Conservation (phyloP, 1,139 yeast genomes). For the Blastobotrys arbuscula region DNA sequence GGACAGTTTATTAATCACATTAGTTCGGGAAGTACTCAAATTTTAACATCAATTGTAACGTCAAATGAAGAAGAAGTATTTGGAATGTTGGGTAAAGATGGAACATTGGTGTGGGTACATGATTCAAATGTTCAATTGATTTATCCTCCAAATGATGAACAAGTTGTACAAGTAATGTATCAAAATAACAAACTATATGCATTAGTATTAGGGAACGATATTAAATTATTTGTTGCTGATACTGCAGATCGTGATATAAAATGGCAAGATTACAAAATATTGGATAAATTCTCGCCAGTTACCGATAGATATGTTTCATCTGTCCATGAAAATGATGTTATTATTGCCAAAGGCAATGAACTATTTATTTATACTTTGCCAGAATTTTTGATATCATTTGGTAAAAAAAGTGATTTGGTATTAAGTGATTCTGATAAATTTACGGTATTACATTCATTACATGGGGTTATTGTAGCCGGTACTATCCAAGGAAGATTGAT, state of each 20-base stretch:
- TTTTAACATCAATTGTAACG: conserved; percentile 12
- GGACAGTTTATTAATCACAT: conserved; percentile 20
- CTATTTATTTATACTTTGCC: conserved; percentile 15
- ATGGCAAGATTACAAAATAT: conserved; percentile 13
- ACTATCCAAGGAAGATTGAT: conserved; percentile 18
- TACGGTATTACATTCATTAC: neutral
- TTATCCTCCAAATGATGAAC: conserved; percentile 8
- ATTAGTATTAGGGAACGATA: conserved; percentile 4
- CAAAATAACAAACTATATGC: neutral
- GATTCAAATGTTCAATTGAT: conserved; percentile 22
- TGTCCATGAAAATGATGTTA: conserved; percentile 16
- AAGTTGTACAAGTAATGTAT: conserved; percentile 7
- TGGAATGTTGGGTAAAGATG: conserved; percentile 23
- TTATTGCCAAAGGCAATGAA: conserved; percentile 15
- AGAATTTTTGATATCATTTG: conserved; percentile 15
- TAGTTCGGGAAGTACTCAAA: conserved; percentile 20
- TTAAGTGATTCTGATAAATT: neutral
- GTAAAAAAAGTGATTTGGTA: neutral
- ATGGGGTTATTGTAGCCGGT: conserved; percentile 16
- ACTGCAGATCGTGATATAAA: conserved; percentile 9
- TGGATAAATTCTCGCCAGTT: conserved; percentile 8
- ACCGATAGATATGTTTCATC: conserved; percentile 15
- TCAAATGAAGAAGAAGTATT: conserved; percentile 15
- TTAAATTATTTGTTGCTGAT: conserved; percentile 5
- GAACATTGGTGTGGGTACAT: conserved; percentile 22